Evolutionary conservation across 2,329 filamentous ascomycete species (phyloP).

Genomic region (Hypoxylon sp.): DNA sequence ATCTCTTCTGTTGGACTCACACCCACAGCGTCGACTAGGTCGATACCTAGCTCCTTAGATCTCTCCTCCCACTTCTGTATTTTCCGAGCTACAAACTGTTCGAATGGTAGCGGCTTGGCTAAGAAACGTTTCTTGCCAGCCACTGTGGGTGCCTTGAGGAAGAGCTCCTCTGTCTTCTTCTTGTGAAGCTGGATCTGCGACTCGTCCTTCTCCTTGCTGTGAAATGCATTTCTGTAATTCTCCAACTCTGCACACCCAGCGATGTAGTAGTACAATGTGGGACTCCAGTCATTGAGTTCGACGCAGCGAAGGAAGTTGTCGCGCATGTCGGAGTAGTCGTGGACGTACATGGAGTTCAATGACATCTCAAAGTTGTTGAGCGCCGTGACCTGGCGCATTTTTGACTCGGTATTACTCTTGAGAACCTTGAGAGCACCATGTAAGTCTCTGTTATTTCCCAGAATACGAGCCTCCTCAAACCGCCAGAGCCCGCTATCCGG

Average conservation of each 20-base stretch:
- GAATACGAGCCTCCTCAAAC: constrained; percentile 87
- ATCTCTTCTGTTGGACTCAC: constrained; percentile 89
- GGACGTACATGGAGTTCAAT: constrained; percentile 82
- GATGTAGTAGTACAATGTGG: constrained; percentile 90
- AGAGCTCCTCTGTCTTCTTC: constrained; percentile 75
- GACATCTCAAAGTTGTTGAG: constrained; percentile 88
- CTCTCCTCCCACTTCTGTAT: constrained; percentile 89
- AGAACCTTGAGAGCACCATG: constrained; percentile 78
- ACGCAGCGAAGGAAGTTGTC: constrained; percentile 81
- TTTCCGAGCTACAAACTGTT: constrained; percentile 87
- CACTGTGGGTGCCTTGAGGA: constrained; percentile 79
- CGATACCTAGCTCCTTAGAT: constrained; percentile 75
- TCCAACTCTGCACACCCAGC: constrained; percentile 84
- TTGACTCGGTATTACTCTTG: constrained; percentile 70
- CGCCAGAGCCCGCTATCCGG: constrained; percentile 88
- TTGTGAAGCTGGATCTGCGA: constrained; percentile 70
- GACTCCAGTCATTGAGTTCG: constrained; percentile 91
- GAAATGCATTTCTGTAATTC: constrained; percentile 77
- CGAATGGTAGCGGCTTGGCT: constrained; percentile 90
- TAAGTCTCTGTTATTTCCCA: constrained; percentile 76
- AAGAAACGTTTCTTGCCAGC: constrained; percentile 92
- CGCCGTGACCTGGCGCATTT: constrained; percentile 90
- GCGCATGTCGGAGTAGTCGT: constrained; percentile 81
- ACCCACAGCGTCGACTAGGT: constrained; percentile 85
- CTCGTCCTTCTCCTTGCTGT: constrained; percentile 55